A percentile compares a stretch with the other conserved stretches of the same genome.
Evolutionary conservation across 352 stramenopile species (phyloP).

Genomic region (Aphanomyces invadans): DNA sequence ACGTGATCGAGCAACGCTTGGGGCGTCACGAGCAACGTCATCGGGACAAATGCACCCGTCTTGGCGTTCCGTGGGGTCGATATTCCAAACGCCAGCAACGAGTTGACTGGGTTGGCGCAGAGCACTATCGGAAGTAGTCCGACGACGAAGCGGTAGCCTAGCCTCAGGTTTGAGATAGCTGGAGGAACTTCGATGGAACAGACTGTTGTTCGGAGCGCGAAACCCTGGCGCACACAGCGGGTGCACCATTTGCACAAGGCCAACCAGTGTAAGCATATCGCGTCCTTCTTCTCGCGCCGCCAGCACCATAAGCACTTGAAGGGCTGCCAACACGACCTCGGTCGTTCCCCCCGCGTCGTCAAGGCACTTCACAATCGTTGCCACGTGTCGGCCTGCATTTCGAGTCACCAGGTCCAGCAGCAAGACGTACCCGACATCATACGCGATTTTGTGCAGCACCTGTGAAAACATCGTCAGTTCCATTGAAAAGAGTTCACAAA

Average conservation of each 20-base stretch:
- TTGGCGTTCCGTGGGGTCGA: background rate
- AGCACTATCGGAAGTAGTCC: slow-evolving; percentile 43
- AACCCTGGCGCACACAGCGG: slow-evolving; percentile 11
- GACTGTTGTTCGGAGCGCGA: slow-evolving; percentile 19
- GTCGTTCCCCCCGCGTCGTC: slow-evolving; percentile 4
- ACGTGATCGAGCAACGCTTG: background rate
- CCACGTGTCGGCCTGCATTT: slow-evolving; percentile 42
- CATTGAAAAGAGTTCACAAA: background rate
- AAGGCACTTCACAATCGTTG: slow-evolving; percentile 42
- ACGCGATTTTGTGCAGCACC: slow-evolving; percentile 22
- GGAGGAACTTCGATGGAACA: too few relatives aligned
- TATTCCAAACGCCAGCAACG: background rate
- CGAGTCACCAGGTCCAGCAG: slow-evolving; percentile 51
- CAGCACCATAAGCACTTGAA: slow-evolving; percentile 55
- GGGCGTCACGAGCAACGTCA: background rate
- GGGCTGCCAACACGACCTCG: slow-evolving; percentile 32
- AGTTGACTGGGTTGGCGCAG: slow-evolving; percentile 28
- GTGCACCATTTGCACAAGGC: slow-evolving; percentile 38
- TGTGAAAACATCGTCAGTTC: background rate
- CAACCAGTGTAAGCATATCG: slow-evolving; percentile 52
- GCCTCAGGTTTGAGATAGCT: too few relatives aligned
- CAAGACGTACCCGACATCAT: slow-evolving; percentile 34
- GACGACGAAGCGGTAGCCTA: slow-evolving; percentile 34
- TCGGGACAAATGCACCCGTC: background rate
- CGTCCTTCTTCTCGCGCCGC: slow-evolving; percentile 44